phyloP scores from a whole-genome alignment of 2,329 filamentous ascomycete genomes.

The Aquanectria penicillioides region DNA sequence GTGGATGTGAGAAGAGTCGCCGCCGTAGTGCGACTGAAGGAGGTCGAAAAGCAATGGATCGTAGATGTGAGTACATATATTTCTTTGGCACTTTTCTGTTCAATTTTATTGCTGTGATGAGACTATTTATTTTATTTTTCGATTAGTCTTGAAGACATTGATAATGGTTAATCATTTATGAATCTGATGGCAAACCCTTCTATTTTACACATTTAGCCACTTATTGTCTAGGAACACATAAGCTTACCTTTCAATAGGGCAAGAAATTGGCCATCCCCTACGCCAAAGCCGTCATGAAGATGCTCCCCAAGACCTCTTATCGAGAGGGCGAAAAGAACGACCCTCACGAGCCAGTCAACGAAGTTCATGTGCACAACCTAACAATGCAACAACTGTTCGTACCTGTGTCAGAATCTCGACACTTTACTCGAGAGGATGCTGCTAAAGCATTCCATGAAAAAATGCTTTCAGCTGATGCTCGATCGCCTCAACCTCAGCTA shows the following conservation, averaged over 20 bases:
- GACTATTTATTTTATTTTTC: conserved; percentile 79
- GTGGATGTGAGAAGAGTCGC: conserved; percentile 87
- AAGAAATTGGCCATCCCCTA: conserved; percentile 83
- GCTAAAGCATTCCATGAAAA: conserved; percentile 70
- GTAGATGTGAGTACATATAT: conserved; percentile 73
- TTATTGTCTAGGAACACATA: neutral
- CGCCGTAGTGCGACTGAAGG: conserved; percentile 85
- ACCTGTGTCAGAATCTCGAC: conserved; percentile 70
- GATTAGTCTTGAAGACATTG: conserved; percentile 99
- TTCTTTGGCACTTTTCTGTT: conserved; percentile 7
- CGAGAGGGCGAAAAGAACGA: conserved; percentile 58
- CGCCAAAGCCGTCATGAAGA: conserved; percentile 76
- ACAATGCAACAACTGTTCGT: conserved; percentile 73
- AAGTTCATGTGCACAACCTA: conserved; percentile 69
- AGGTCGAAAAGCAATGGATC: conserved; percentile 83
- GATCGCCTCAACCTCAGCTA: conserved; percentile 71
- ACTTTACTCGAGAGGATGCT: conserved; percentile 72
- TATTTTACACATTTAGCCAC: conserved; percentile 5
- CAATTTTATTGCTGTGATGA: conserved; percentile 58
- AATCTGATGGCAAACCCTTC: conserved; percentile 37
- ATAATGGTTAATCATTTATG: conserved; percentile 76
- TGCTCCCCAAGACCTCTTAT: conserved; percentile 79
- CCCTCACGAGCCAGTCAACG: conserved; percentile 70
- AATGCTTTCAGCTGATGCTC: conserved; percentile 68
- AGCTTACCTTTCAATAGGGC: conserved; percentile 62